Base-by-base conservation (phyloP, 768 basidiomycete genomes). In the Mycena latifolia region DNA sequence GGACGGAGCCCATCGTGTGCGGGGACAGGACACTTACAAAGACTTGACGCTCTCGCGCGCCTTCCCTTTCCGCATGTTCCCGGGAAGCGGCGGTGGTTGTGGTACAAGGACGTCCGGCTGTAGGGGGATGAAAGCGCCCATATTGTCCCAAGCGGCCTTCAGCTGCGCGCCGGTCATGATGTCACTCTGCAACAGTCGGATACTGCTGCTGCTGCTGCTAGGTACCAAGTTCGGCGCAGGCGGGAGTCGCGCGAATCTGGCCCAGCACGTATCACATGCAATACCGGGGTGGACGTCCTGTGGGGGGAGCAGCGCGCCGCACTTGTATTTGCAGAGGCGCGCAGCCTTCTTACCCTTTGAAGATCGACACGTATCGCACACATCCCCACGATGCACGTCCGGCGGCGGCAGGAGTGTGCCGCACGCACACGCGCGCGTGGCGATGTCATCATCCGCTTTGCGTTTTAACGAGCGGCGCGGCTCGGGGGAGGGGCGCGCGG, bases 401-500 rank as follows among this genome's bases (percentile, higher is more conserved):
- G 54, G 61, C 10, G 61, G 61, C 7, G 61, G 61, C 20, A 63
- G 46, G 2, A 55, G 45, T 35, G 61, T 63, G n/a, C 62, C 62
- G 29, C 62, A 63, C 17, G 15, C 31, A 15, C 62, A 63, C 11
- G 15, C 7, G 3, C 51, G 59, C 24, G 12, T n/a, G 11, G n/a
- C 18, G 6, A 9, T 3, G n/a, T 61, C 59, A 27, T 41, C 39
- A 10, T 28, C 0, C 25, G 43, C 60, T 17, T 54, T 45, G 45
- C 61, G 53, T 31, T 48, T 48, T 11, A 18, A 29, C 31, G 5
- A 2, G 20, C 47, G 24, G 25, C 45, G 46, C 35, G 6, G 37
- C 37, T 11, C n/a, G 31, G 45, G n/a, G n/a, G 43, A 9, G 1
- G 10, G 15, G 41, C 18, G 5, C 28, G 22, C 15, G 3, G 11